A percentile compares a stretch with the other conserved stretches of the same genome.
These are phyloP conservation scores for Yarrowia sp. DNA, from an alignment of 805 yeast genomes.

Conservation along the genomic window DNA sequence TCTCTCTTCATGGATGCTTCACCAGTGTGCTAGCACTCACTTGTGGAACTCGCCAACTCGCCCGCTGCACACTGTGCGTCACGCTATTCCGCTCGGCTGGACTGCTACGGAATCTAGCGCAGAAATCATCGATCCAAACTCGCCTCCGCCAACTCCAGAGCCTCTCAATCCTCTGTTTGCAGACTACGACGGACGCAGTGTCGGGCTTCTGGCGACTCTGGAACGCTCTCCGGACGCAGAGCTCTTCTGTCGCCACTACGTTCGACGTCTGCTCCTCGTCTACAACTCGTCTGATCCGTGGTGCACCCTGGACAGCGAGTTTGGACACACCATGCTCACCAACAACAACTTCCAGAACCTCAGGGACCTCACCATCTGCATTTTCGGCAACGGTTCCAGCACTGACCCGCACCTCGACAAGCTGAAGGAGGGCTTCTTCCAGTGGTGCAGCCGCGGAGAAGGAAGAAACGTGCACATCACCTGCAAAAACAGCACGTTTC, in stretches of 20 bases:
- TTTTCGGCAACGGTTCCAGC: not conserved
- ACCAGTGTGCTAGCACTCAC: not conserved
- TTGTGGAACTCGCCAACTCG: not conserved
- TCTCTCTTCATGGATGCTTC: not conserved
- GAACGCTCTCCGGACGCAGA: not conserved
- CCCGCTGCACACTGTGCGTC: not conserved
- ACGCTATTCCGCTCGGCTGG: not conserved
- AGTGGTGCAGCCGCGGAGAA: not conserved
- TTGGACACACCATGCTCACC: not conserved
- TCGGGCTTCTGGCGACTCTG: not conserved
- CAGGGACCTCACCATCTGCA: not conserved
- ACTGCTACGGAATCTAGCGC: not conserved
- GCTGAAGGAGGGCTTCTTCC: not conserved
- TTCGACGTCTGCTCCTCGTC: not conserved
- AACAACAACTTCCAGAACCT: not conserved
- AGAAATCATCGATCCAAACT: not conserved
- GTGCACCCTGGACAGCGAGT: not conserved
- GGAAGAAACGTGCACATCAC: not conserved
- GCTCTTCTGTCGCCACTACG: not conserved
- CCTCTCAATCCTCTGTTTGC: not conserved
- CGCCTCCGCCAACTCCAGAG: slow-evolving; percentile 5
- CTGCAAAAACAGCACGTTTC: not conserved
- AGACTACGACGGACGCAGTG: not conserved
- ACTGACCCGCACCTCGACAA: not conserved
- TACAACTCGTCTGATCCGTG: slow-evolving; percentile 8